Base-by-base conservation (phyloP, 768 basidiomycete genomes). In the Inosperma sp. region DNA sequence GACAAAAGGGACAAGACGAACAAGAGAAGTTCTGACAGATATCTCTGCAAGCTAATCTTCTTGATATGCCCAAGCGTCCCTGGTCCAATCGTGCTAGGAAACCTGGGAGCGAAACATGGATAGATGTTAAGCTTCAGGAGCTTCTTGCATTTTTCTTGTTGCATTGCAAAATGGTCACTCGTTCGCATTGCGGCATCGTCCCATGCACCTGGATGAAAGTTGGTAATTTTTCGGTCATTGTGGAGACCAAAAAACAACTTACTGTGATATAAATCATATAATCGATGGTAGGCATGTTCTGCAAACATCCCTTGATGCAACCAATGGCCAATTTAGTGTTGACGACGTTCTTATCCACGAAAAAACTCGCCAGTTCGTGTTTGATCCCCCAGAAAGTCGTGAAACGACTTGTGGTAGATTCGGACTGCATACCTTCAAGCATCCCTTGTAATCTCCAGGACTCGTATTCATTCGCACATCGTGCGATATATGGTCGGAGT, bases 391-490 rank as follows among this genome's bases (percentile, higher is more conserved):
- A 49, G 16, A n/a, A 49, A 49, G 3, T 49, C 48, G 23, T 7
- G 7, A 37, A 49, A 49, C 12, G 48, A 40, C 19, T 49, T 49
- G 48, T 49, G 48, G 21, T 49, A 35, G 26, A 49, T 27, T 33
- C 21, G 31, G 33, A 36, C 34, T 16, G 33, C 26, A n/a, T 49
- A 26, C n/a, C 6, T 13, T 37, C 16, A 19, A 7, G 10, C 16
- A 25, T 41, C 27, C n/a, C 30, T 10, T 27, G 17, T 29, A 7
- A 27, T 29, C 21, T 3, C 27, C n/a, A n/a, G n/a, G n/a, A n/a
- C n/a, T n/a, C n/a, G n/a, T n/a, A n/a, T n/a, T n/a, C n/a, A n/a
- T n/a, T n/a, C 16, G n/a, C 8, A 21, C 21, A 14, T 8, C 37
- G 37, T n/a, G 7, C 16, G 37, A 7, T 21, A 49, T 49, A 30